Percentiles rank a stretch among this genome's conserved stretches.
Evolutionary conservation across 2,329 filamentous ascomycete genomes (phyloP).

Genomic region (Tolypocladium ophioglossoides): DNA sequence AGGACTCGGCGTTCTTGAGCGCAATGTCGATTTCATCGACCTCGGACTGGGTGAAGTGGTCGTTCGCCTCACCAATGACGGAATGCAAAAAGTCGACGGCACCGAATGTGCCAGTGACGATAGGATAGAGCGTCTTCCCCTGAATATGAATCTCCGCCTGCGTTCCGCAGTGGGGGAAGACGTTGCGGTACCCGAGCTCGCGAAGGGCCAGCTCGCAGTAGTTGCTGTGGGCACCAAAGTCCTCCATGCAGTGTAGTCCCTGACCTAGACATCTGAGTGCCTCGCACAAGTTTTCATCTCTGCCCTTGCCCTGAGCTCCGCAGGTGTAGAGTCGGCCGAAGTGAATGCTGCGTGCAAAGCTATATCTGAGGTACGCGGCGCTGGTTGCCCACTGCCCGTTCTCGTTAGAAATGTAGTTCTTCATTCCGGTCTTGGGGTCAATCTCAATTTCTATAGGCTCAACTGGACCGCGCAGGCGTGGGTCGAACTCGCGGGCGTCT

Average conservation of each 20-base stretch:
- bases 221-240: slow-evolving; percentile 74
- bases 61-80: slow-evolving; percentile 64
- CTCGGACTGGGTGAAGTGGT: slow-evolving; percentile 78
- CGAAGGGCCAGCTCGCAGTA: slow-evolving; percentile 70
- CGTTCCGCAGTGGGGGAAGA: slow-evolving; percentile 66
- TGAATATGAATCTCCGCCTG: slow-evolving; percentile 51
- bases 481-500: slow-evolving; percentile 76
- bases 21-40: slow-evolving; percentile 71
- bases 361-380: slow-evolving; percentile 70
- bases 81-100: slow-evolving; percentile 79
- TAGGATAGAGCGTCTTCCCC: slow-evolving; percentile 59
- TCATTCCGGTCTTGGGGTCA: slow-evolving; percentile 80
- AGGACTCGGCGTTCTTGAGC: slow-evolving; percentile 55
- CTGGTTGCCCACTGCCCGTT: slow-evolving; percentile 81
- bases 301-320: slow-evolving; percentile 48
- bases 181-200: slow-evolving; percentile 70
- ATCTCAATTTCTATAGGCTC: slow-evolving; percentile 60
- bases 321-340: slow-evolving; percentile 65
- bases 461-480: slow-evolving; percentile 72
- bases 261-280: slow-evolving; percentile 68
- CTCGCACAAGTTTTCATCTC: slow-evolving; percentile 70
- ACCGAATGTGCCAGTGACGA: slow-evolving; percentile 66
- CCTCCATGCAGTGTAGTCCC: slow-evolving; percentile 66
- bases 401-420: slow-evolving; percentile 97
- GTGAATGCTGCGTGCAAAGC: slow-evolving; percentile 64